These are phyloP conservation scores for Phytophthora pluvialis DNA, from an alignment of 352 stramenopile species.

Conservation along the genomic window DNA sequence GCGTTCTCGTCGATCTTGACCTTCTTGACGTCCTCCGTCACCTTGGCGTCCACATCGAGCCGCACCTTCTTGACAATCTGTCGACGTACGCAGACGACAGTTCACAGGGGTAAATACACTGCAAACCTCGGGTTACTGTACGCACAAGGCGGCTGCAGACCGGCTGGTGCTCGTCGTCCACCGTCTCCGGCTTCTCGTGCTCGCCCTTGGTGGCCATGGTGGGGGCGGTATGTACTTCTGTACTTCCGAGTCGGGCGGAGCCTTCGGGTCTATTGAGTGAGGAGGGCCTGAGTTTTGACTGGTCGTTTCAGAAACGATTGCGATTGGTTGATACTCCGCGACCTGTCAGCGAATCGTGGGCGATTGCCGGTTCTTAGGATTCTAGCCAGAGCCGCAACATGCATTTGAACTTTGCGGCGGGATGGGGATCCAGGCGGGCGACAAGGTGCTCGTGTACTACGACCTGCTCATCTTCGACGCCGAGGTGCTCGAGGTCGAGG, in stretches of 20 bases:
- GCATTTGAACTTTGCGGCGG: constrained; percentile 16
- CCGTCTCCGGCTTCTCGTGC: constrained; percentile 77
- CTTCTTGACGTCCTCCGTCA: constrained; percentile 58
- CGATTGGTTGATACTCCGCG: constrained; percentile 14
- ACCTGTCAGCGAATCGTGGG: constrained; percentile 19
- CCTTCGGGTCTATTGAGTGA: constrained; percentile 13
- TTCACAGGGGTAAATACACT: background rate
- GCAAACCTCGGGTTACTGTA: background rate
- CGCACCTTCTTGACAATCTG: constrained; percentile 70
- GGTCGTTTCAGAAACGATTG: constrained; percentile 20
- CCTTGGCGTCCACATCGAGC: constrained; percentile 53
- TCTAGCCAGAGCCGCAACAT: constrained; percentile 8
- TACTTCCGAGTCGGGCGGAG: constrained; percentile 1
- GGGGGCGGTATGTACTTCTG: background rate
- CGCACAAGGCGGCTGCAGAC: constrained; percentile 21
- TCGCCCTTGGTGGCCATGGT: constrained; percentile 75
- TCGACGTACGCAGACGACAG: background rate
- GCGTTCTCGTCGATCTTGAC: constrained; percentile 48
- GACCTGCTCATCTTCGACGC: constrained; percentile 43
- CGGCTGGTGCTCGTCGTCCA: constrained; percentile 65
- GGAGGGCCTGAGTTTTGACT: constrained; percentile 27
- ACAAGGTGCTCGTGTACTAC: constrained; percentile 44
- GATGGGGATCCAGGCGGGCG: constrained; percentile 33
- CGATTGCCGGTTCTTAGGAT: background rate
- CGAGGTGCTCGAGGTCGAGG: constrained; percentile 27